Evolutionary conservation across 2,329 filamentous ascomycete species (phyloP).

Genomic region (Aspergillus ochraceus): DNA sequence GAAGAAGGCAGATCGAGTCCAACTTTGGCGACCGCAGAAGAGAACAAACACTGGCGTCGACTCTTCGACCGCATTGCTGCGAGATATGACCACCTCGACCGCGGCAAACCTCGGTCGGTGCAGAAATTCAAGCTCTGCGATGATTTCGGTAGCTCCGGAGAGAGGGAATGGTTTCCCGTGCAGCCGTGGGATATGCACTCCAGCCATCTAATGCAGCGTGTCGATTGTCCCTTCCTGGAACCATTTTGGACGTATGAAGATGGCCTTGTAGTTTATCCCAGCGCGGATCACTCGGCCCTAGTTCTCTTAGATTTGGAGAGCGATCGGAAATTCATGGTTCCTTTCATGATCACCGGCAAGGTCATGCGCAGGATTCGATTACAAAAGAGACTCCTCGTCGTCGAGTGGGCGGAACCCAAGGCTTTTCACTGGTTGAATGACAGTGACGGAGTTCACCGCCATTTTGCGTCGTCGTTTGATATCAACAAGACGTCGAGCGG

Average conservation of each 20-base stretch:
- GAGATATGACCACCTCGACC: conserved; percentile 56
- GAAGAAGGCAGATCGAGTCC: neutral
- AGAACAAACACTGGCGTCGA: conserved; percentile 17
- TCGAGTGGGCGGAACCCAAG: conserved; percentile 63
- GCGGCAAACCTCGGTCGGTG: conserved; percentile 49
- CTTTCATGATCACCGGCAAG: conserved; percentile 53
- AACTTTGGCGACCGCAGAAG: neutral
- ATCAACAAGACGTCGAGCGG: conserved; percentile 32
- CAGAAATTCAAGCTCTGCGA: conserved; percentile 48
- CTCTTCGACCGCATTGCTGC: conserved; percentile 53
- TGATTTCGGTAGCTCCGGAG: conserved; percentile 35
- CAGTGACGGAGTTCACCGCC: conserved; percentile 53
- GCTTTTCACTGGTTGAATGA: conserved; percentile 55
- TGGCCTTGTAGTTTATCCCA: conserved; percentile 57
- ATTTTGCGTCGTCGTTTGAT: conserved; percentile 62
- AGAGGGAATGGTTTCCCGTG: conserved; percentile 42
- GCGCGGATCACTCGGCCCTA: conserved; percentile 32
- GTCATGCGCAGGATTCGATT: conserved; percentile 58
- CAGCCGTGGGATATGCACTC: conserved; percentile 44
- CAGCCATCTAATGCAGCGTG: conserved; percentile 31
- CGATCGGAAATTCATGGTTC: conserved; percentile 46
- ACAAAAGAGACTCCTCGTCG: conserved; percentile 54
- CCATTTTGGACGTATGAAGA: conserved; percentile 59
- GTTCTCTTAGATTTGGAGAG: conserved; percentile 54
- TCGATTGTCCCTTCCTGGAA: conserved; percentile 38